These are phyloP conservation scores for Sequoia sempervirens DNA, from an alignment of 75 land plant genomes.

Conservation along the genomic window DNA sequence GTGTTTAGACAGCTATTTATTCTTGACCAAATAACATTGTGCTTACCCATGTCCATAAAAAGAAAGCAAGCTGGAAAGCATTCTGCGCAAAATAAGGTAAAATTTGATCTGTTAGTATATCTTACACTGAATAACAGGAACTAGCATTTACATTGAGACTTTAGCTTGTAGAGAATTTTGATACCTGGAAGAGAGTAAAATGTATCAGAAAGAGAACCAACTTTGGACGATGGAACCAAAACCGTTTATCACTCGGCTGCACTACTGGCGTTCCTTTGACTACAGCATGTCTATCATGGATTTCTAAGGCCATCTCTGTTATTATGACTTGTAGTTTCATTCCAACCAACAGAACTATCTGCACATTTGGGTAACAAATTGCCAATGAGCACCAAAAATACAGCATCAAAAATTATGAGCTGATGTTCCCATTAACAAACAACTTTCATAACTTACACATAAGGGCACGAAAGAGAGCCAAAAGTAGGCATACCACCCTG, in stretches of 20 bases:
- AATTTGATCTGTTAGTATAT: neutral
- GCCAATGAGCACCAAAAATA: neutral
- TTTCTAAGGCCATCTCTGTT: constrained; percentile 45
- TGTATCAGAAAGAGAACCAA: constrained; percentile 48
- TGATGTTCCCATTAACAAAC: neutral
- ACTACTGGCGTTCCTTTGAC: constrained; percentile 42
- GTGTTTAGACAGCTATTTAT: neutral
- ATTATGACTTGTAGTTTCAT: constrained; percentile 79
- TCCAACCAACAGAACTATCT: constrained; percentile 69
- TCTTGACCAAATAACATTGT: neutral
- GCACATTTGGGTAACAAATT: constrained; percentile 2
- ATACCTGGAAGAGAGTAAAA: constrained; percentile 64
- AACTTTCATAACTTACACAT: constrained; percentile 30
- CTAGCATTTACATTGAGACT: neutral
- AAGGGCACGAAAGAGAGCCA: constrained; percentile 58
- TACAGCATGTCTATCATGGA: constrained; percentile 38
- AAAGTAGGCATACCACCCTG: constrained; percentile 55
- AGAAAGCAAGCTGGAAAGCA: constrained; percentile 36
- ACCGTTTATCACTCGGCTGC: constrained; percentile 30
- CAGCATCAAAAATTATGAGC: neutral
- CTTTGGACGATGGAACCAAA: constrained; percentile 49
- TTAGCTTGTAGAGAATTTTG: neutral
- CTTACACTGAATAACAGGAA: neutral
- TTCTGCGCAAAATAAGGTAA: constrained; percentile 18
- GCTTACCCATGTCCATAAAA: constrained; percentile 39